phyloP scores from a whole-genome alignment of 805 yeast genomes.

The Maudiozyma pseudohumilis region DNA sequence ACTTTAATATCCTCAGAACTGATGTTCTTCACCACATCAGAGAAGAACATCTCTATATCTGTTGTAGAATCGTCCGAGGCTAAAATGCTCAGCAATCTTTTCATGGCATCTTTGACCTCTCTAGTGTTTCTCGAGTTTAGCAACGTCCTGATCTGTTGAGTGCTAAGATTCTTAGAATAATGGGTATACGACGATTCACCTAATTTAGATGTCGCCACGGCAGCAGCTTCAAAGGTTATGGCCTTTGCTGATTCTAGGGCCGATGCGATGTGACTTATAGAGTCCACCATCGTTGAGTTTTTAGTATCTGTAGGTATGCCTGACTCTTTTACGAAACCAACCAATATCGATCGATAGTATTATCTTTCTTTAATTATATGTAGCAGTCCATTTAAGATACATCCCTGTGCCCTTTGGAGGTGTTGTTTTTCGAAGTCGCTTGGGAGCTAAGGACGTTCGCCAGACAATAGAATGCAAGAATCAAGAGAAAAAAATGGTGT shows the following conservation, averaged over 20 bases:
- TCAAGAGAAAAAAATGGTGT: too few species aligned
- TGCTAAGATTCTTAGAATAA: slow-evolving; percentile 36
- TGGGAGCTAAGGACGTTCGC: too few species aligned
- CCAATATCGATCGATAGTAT: too few species aligned
- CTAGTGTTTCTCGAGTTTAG: slow-evolving; percentile 62
- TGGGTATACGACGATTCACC: slow-evolving; percentile 49
- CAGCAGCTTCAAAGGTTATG: slow-evolving; percentile 74
- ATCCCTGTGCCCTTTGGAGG: too few species aligned
- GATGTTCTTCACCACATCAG: slow-evolving; percentile 83
- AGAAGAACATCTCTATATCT: slow-evolving; percentile 46
- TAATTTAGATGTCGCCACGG: slow-evolving; percentile 57
- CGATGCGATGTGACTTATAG: slow-evolving; percentile 53
- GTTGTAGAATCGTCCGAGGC: slow-evolving; percentile 32
- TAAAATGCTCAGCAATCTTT: slow-evolving; percentile 40
- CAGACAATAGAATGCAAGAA: too few species aligned
- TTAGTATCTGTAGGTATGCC: too few species aligned
- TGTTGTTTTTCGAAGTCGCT: too few species aligned
- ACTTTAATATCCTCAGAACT: slow-evolving; percentile 56
- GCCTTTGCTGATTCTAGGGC: slow-evolving; percentile 74
- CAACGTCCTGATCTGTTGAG: slow-evolving; percentile 54
- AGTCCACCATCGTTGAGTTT: slow-evolving; percentile 41
- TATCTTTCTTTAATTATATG: too few species aligned
- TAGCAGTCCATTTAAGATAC: too few species aligned
- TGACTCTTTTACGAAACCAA: too few species aligned
- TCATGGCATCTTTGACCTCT: slow-evolving; percentile 52